Conservation (phyloP, 2,329 filamentous ascomycete genomes). For the Ceratocystiopsis brevicomis region DNA sequence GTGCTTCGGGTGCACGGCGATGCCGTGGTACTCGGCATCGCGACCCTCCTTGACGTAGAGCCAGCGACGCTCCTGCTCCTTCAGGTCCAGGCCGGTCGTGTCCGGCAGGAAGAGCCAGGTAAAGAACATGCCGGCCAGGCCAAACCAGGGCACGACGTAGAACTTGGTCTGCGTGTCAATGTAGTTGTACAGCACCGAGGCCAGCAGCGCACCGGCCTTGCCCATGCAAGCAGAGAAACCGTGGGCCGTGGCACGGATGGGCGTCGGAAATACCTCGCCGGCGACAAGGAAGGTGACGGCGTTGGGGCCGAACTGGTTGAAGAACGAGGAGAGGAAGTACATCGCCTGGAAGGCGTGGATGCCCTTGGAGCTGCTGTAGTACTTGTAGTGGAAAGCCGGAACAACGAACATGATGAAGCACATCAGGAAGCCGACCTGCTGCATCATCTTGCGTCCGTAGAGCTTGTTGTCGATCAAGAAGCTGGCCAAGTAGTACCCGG, state of each 20-base stretch:
- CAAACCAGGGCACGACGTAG: constrained; percentile 89
- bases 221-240: constrained; percentile 84
- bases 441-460: constrained; percentile 92
- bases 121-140: constrained; percentile 65
- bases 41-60: constrained; percentile 62
- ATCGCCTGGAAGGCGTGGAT: constrained; percentile 90
- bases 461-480: constrained; percentile 90
- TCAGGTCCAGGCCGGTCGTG: constrained; percentile 87
- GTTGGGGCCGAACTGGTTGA: constrained; percentile 98
- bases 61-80: constrained; percentile 94
- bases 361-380: constrained; percentile 53
- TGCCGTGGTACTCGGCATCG: constrained; percentile 72
- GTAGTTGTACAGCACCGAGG: constrained; percentile 86
- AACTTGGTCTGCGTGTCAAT: constrained; percentile 73
- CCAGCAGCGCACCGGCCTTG: constrained; percentile 73
- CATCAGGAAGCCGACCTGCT: constrained; percentile 81
- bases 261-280: constrained; percentile 89
- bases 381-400: constrained; percentile 71
- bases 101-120: constrained; percentile 84
- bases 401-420: constrained; percentile 88
- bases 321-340: constrained; percentile 96
- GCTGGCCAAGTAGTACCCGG: constrained; percentile 77
- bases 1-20: constrained; percentile 79
- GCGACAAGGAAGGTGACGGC: constrained; percentile 90
- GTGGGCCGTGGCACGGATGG: constrained; percentile 82